These are phyloP conservation scores for Penicillium brevicompactum DNA, from an alignment of 2,329 filamentous ascomycete genomes.

Conservation along the genomic window DNA sequence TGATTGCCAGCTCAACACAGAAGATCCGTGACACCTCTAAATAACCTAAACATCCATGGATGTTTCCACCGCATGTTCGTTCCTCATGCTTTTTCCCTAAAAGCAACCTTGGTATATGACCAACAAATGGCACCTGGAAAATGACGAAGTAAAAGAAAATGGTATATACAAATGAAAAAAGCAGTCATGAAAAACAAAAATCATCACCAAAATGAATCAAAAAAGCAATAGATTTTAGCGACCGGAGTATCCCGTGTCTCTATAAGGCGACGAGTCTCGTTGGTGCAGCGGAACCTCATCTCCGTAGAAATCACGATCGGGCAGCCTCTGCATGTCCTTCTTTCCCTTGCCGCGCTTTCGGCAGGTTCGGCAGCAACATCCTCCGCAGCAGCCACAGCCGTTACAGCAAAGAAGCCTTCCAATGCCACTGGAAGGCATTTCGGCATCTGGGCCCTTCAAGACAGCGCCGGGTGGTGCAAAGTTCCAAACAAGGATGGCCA, in stretches of 20 bases:
- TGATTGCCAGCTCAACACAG: not conserved
- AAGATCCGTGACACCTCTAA: not conserved
- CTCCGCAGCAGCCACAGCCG: not conserved
- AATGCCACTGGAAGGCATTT: slow-evolving; percentile 5
- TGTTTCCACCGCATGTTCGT: not conserved
- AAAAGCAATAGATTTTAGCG: not conserved
- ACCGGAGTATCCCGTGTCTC: not conserved
- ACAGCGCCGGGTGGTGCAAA: slow-evolving; percentile 2
- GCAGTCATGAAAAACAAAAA: not conserved
- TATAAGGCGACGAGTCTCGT: not conserved
- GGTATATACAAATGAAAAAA: not conserved
- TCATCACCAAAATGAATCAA: not conserved
- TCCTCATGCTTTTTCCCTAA: not conserved
- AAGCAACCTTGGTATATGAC: not conserved
- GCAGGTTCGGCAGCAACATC: slow-evolving; percentile 6
- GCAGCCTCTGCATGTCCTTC: slow-evolving; percentile 3
- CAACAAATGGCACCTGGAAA: not conserved
- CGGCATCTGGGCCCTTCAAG: not conserved
- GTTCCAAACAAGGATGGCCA: slow-evolving; percentile 35
- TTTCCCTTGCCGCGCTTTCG: not conserved
- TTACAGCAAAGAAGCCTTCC: not conserved
- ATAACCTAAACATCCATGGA: not conserved
- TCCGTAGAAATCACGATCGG: not conserved
- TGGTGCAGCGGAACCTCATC: not conserved
- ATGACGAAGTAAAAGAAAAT: not conserved